phyloP scores from a whole-genome alignment of 345 rosid species.

The Triadica sebifera region DNA sequence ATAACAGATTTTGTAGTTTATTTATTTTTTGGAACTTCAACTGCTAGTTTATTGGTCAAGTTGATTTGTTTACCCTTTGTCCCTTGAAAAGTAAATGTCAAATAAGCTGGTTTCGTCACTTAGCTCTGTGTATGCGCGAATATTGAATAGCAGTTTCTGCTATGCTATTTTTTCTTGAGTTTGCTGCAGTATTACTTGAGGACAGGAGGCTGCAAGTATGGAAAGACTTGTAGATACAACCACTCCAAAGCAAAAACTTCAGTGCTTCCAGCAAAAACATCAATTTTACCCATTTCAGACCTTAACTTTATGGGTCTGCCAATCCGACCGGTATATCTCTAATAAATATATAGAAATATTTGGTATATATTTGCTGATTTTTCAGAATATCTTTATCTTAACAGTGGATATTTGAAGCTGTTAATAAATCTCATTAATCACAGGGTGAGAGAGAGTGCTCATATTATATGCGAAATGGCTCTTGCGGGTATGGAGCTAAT shows the following conservation, averaged over 20 bases:
- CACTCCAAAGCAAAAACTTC: slow-evolving; percentile 52
- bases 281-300: slow-evolving; percentile 38
- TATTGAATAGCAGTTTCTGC: slow-evolving; percentile 19
- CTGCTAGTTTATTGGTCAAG: neutral
- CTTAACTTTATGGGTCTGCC: slow-evolving; percentile 92
- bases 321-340: slow-evolving; percentile 53
- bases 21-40: neutral
- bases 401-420: neutral
- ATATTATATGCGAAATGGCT: slow-evolving; percentile 90
- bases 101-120: neutral
- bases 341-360: neutral
- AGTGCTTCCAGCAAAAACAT: slow-evolving; percentile 38
- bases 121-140: neutral
- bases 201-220: slow-evolving; percentile 94
- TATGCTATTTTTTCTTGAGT: slow-evolving; percentile 23
- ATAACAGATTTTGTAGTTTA: neutral
- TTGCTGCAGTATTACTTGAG: slow-evolving; percentile 75
- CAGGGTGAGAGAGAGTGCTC: slow-evolving; percentile 87
- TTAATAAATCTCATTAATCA: slow-evolving; percentile 1
- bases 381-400: neutral
- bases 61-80: neutral
- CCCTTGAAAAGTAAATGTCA: neutral
- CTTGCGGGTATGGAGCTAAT: slow-evolving; percentile 79
- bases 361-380: neutral
- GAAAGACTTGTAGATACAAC: slow-evolving; percentile 75